phyloP scores from a whole-genome alignment of 2,329 filamentous ascomycete species.

The Exophiala aquamarina region DNA sequence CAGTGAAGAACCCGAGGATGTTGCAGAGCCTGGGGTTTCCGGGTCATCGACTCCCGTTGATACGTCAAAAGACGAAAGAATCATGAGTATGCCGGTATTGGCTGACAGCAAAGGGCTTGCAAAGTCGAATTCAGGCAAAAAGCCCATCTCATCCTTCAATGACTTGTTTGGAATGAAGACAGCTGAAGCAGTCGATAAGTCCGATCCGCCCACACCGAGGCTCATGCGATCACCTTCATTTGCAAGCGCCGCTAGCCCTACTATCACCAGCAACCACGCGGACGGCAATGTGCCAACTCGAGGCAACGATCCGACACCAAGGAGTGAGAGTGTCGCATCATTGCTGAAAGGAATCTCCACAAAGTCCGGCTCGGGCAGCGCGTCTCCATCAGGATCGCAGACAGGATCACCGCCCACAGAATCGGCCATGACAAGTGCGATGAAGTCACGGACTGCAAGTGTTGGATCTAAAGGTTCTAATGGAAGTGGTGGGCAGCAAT shows the following conservation, averaged over 20 bases:
- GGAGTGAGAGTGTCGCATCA: conserved; percentile 59
- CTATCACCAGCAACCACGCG: conserved; percentile 65
- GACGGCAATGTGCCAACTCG: conserved; percentile 65
- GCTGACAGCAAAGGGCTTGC: conserved; percentile 41
- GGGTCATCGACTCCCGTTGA: conserved; percentile 24
- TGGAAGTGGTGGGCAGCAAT: conserved; percentile 21
- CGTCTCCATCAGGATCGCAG: conserved; percentile 52
- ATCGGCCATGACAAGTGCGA: conserved; percentile 35
- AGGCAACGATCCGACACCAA: conserved; percentile 55
- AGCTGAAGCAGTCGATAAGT: conserved; percentile 26
- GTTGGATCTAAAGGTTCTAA: conserved; percentile 53
- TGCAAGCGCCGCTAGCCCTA: conserved; percentile 61
- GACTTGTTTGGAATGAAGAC: conserved; percentile 27
- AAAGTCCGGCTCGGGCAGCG: conserved; percentile 53
- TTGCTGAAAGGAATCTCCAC: conserved; percentile 66
- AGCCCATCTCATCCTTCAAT: conserved; percentile 21
- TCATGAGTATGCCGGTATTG: conserved; percentile 37
- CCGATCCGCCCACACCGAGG: conserved; percentile 43
- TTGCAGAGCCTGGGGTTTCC: conserved; percentile 24
- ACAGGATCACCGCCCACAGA: conserved; percentile 43
- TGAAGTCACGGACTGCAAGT: conserved; percentile 42
- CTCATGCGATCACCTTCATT: conserved; percentile 63
- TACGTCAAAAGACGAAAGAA: conserved; percentile 30
- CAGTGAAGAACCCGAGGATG: conserved; percentile 33
- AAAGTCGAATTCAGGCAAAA: conserved; percentile 38